phyloP scores from a whole-genome alignment of 176 grass and related monocot species.

The Bonia amplexicaulis region DNA sequence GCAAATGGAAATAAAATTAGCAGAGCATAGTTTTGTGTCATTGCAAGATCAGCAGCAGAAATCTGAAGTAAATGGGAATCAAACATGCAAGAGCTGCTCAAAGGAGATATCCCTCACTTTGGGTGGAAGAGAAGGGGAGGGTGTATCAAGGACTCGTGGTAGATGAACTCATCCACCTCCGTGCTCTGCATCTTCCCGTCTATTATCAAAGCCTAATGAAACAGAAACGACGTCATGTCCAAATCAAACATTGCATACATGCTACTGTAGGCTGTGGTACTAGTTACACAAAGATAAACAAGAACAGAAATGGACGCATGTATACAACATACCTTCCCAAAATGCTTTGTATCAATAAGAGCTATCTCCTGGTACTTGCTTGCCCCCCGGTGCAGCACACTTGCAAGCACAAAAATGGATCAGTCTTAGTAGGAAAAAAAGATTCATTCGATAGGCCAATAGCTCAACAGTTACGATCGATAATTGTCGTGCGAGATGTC shows the following conservation, averaged over 20 bases:
- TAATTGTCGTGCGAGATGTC: no score
- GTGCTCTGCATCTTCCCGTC: constrained; percentile 88
- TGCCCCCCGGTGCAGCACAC: constrained; percentile 58
- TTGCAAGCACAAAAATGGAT: background rate
- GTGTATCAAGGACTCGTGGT: constrained; percentile 71
- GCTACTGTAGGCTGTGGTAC: background rate
- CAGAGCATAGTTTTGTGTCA: background rate
- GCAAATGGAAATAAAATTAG: background rate
- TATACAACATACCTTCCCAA: constrained; percentile 55
- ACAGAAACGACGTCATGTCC: background rate
- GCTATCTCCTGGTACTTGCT: constrained; percentile 75
- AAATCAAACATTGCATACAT: background rate
- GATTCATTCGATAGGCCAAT: no score
- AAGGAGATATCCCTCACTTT: constrained; percentile 22
- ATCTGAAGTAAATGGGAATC: background rate
- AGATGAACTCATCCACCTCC: constrained; percentile 80
- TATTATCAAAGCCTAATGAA: constrained; percentile 54
- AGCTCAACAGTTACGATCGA: no score
- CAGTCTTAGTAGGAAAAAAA: background rate
- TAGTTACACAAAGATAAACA: background rate
- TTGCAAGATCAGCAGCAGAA: background rate
- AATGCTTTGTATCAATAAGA: constrained; percentile 75
- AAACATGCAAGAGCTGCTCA: background rate
- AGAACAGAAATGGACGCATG: background rate
- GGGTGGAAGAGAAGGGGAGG: constrained; percentile 64